These are phyloP conservation scores for Coffea canephora DNA, from an alignment of 257 asterid genomes.

Conservation along the genomic window DNA sequence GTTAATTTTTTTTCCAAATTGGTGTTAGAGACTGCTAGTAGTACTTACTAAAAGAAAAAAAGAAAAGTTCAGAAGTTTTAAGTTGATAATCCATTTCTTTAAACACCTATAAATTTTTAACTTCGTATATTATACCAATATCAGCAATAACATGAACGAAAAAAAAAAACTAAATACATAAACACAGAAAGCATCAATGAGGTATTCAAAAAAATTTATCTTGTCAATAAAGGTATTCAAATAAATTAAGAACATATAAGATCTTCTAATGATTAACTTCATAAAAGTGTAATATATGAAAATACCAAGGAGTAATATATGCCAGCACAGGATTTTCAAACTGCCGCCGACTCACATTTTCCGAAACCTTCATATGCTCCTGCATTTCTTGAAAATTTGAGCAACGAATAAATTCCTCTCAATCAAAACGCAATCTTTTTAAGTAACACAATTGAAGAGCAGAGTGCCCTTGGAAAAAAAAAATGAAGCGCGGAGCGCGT, in stretches of 20 bases:
- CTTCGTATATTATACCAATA: neutral
- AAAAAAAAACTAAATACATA: neutral
- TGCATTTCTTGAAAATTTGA: constrained; percentile 45
- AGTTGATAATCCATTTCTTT: neutral
- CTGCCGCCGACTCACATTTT: constrained; percentile 54
- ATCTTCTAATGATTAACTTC: neutral
- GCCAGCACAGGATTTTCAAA: constrained; percentile 79
- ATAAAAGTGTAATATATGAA: constrained; percentile 8
- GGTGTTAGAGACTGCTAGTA: neutral
- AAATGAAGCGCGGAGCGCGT: constrained; percentile 20
- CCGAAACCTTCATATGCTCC: constrained; percentile 69
- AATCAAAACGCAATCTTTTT: neutral
- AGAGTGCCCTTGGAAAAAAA: neutral
- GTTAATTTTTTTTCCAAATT: too few relatives aligned
- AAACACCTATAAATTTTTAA: neutral
- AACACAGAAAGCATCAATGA: too few relatives aligned
- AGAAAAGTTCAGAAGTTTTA: neutral
- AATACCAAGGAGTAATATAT: constrained; percentile 90
- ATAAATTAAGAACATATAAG: neutral
- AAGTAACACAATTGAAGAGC: neutral
- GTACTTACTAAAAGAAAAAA: neutral
- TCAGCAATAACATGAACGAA: neutral
- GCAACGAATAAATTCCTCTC: constrained; percentile 6
- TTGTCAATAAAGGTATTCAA: neutral
- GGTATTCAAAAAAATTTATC: too few relatives aligned